Evolutionary conservation across 306 rosid species (phyloP), one percentile per base, ranked within the genome.

Genomic region (Rosa chinensis): DNA sequence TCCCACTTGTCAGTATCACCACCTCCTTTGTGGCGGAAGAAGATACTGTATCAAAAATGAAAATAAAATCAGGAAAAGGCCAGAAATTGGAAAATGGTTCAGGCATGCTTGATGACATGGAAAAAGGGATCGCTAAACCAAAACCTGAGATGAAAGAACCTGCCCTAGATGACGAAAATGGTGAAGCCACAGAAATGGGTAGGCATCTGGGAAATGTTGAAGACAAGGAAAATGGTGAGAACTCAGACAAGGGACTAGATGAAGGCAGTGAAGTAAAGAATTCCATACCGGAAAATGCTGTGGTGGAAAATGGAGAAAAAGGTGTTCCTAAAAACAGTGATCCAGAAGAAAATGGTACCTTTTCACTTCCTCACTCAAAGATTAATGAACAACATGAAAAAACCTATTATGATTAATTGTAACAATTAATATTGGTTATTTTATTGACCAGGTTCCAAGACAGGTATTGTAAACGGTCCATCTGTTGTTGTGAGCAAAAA

Each of bases 1-100:
- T 93, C 84, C 99, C 99, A 59, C 66, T 95, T n/a, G 97, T 95
- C 3, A 95, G 99, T 58, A 89, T 95, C 71, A 93, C 99, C 6
- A 95, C 99, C 62, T 95, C 98, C 20, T 95, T 95, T 85, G 99
- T 95, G 2, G 99, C 99, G 1, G 98, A 95, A 86, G 99, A 95
- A 85, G 97, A 90, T 35, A 91, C 99, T 47, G 74, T 90, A 52
- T 83, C 82, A 9, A 85, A 75, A 16, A 69, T 85, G 52, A 79
- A 80, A 35, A 58, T 4, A 8, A 82, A 69, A 75, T 84, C 85
- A 66, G 87, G 75, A 8, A 83, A 89, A 78, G 52, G 45, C 77
- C 80, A 83, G 37, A 44, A 73, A 3, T 50, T 53, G 32, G 71
- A 62, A 63, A 45, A 45, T 58, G 5, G 52, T 39, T 58, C 61